Evolutionary conservation across 768 basidiomycete species (phyloP), one percentile per base, ranked within the genome.

Genomic region (Boletus rubropictus): DNA sequence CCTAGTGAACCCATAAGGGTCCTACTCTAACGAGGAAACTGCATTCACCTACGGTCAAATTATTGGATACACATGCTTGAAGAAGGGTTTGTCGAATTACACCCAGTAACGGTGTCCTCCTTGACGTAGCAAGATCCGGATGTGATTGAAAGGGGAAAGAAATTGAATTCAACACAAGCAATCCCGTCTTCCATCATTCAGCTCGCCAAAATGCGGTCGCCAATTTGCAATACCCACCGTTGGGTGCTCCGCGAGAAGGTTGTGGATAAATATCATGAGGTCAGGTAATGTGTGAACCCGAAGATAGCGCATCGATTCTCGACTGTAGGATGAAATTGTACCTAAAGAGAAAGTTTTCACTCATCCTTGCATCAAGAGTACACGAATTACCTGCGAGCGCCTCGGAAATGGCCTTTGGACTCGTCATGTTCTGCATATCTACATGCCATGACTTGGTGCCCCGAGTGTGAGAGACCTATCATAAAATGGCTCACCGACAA

Each of bases 141-240:
- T 68, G 59, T 11, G 69, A 63, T 60, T 87, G 84, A 50, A 89
- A 82, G 2, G 80, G 79, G 56, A 80, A 84, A 20, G 80, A 81
- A 24, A 89, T 69, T 3, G 82, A 84, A 58, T 78, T 81, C 37
- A 89, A 63, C 22, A 86, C 76, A 10, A 89, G 71, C 14, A 88
- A 68, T 2, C 76, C 71, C 29, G 72, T 72, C 85, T 55, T 50
- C 39, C 28, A 48, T 48, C 34, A 36, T 20, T 61, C 44, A 61
- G 52, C 17, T 40, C 18, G 44, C 41, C 20, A 36, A 39, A 27
- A 29, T 15, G 43, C 29, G 41, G 33, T 21, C 40, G 27, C 22
- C 18, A 49, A 59, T 56, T 54, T 53, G 46, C 41, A 48, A 46
- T 52, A 46, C 66, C 44, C 51, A 86, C 83, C 51, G 75, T 71